A percentile compares a stretch with the other conserved stretches of the same genome.
Evolutionary conservation across 345 rosid species (phyloP).

Genomic region (Ceriops zippeliana): DNA sequence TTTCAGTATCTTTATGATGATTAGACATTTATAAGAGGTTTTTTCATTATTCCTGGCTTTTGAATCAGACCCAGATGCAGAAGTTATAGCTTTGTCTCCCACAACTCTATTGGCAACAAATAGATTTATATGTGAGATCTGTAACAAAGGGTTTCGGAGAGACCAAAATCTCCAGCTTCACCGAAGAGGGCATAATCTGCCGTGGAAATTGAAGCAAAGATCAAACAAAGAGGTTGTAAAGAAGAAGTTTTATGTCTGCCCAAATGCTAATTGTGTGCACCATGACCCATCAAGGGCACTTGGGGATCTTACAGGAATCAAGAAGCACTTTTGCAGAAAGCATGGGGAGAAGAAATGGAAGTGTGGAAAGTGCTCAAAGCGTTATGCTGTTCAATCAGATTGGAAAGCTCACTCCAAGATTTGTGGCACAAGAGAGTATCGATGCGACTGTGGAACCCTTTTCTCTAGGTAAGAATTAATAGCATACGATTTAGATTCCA

Average conservation of each 20-base stretch:
- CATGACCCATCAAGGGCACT: conserved; percentile 62
- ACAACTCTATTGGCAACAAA: conserved; percentile 43
- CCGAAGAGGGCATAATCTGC: conserved; percentile 62
- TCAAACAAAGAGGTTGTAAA: conserved; percentile 38
- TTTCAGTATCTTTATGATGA: too few species aligned
- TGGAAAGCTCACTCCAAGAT: conserved; percentile 67
- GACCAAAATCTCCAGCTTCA: conserved; percentile 74
- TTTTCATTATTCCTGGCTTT: conserved; percentile 1
- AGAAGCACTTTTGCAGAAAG: conserved; percentile 58
- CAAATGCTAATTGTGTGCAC: conserved; percentile 50
- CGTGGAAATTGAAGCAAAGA: conserved; percentile 65
- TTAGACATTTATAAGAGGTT: too few species aligned
- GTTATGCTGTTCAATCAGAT: conserved; percentile 62
- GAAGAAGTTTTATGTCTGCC: conserved; percentile 57
- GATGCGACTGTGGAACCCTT: conserved; percentile 57
- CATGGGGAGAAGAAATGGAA: conserved; percentile 71
- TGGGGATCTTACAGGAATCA: conserved; percentile 65
- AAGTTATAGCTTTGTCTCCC: conserved; percentile 57
- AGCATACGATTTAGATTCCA: neutral
- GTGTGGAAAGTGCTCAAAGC: conserved; percentile 57
- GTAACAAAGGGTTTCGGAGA: conserved; percentile 61
- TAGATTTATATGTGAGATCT: conserved; percentile 60
- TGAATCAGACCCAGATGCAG: conserved; percentile 55
- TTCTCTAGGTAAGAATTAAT: conserved; percentile 48
- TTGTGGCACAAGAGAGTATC: conserved; percentile 63